Base-by-base conservation (phyloP, 1,284 basidiomycete species). In the Meira nashicola region DNA sequence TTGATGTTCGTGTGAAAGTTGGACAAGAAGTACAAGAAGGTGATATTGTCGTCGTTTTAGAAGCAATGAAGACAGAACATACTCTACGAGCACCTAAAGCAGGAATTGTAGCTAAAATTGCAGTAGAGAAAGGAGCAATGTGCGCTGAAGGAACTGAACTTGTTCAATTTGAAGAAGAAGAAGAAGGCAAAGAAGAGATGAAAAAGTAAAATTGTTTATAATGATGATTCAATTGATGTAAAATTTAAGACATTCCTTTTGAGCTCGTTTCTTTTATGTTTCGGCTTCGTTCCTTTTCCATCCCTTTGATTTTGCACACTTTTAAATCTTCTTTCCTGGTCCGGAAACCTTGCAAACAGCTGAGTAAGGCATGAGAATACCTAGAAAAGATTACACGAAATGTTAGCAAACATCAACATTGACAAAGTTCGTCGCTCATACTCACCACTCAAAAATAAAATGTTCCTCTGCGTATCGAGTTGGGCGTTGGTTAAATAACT, bases 11-110 rank as follows among this genome's bases (percentile, higher is more conserved):
- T 48, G 90, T 92, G 23, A 82, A 82, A 60, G 80, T 84, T 2
- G 92, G 90, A 0, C 87, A 92, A 59, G 80, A 78, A 40, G 88
- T 94, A n/a, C 84, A 86, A 76, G 85, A 84, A 76, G 90, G 89
- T 0, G 87, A 92, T 74, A 85, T 85, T 8, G 82, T 90, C 11
- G 86, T 92, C 33, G 86, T 94, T 19, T 80, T 94, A 68, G 92
- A 94, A 81, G 92, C 90, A 72, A 95, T 94, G 92, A 95, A 95
- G 81, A 93, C 89, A 53, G 89, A 74, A 39, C 69, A 70, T 39
- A 50, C 89, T 46, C 78, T 95, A 68, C 83, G 90, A 60, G 86
- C 89, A 11, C 83, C 84, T 58, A 81, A 82, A 5, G 81, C 82
- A 46, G 91, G 89, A 10, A 81, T 86, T 7, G 86, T 93, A 2